These are phyloP conservation scores for Diaporthe nobilis DNA, from an alignment of 2,329 filamentous ascomycete genomes.

Conservation along the genomic window DNA sequence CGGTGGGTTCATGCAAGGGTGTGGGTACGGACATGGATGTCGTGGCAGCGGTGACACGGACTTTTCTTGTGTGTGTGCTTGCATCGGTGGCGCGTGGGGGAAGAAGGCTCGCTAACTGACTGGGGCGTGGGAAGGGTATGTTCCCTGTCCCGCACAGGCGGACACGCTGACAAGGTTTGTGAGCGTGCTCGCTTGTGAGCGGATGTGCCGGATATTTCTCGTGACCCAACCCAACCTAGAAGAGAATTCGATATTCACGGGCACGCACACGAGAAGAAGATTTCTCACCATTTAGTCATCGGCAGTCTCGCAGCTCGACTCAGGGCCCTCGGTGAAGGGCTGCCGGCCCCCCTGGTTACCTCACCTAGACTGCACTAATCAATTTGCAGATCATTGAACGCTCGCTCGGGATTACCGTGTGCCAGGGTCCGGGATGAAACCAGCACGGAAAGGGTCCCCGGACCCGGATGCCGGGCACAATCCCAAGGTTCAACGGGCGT, in stretches of 20 bases:
- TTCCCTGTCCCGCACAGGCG: slow-evolving; percentile 7
- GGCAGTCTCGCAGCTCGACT: neutral
- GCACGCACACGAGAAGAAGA: neutral
- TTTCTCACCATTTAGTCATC: slow-evolving; percentile 28
- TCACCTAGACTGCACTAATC: slow-evolving; percentile 5
- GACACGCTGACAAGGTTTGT: neutral
- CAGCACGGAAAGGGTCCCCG: slow-evolving; percentile 12
- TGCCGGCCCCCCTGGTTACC: neutral
- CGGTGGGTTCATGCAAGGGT: slow-evolving; percentile 28
- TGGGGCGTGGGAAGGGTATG: slow-evolving; percentile 35
- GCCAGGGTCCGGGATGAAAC: slow-evolving; percentile 23
- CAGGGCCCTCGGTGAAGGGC: slow-evolving; percentile 19
- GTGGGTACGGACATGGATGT: slow-evolving; percentile 24
- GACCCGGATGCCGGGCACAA: slow-evolving; percentile 11
- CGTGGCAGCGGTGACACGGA: slow-evolving; percentile 38
- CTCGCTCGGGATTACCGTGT: slow-evolving; percentile 19
- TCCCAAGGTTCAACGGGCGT: slow-evolving; percentile 25
- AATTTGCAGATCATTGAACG: slow-evolving; percentile 14
- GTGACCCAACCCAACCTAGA: neutral
- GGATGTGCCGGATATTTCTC: slow-evolving; percentile 18
- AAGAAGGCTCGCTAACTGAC: neutral
- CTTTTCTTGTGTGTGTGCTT: neutral
- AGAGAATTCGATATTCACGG: neutral
- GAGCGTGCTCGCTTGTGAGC: neutral
- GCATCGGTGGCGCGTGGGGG: slow-evolving; percentile 14